Base-by-base conservation (phyloP, 1,284 basidiomycete species). In the Mycosarcoma mackinlayi region DNA sequence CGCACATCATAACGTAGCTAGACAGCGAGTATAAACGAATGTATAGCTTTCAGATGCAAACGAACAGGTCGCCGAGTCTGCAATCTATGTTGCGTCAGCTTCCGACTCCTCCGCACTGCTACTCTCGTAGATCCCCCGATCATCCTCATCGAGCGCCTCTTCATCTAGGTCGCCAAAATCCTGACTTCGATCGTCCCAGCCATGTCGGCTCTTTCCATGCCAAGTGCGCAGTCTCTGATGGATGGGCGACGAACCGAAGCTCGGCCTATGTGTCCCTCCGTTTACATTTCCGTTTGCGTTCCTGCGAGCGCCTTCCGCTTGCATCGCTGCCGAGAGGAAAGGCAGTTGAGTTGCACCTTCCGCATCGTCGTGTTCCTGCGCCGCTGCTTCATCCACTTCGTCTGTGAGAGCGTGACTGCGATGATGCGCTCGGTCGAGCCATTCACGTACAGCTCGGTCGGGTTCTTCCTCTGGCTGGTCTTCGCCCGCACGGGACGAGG, bases 151-250 rank as follows among this genome's bases (percentile, higher is more conserved):
- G 3, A 23, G 23, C 16, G n/a, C 19, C 21, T 75, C 80, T 14
- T 83, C 83, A 58, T 85, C 85, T 68, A 82, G 83, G 5, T 83
- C 84, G 50, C 85, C 85, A 24, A 74, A 76, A 25, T 58, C 78
- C n/a, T 84, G 57, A 41, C 58, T 55, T 7, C 68, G 39, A 27
- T 71, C 84, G 40, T 84, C 82, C 25, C 69, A 67, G 61, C 76
- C 49, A 37, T 66, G 27, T 18, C 56, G 53, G 30, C 57, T 54
- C 21, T 59, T 41, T 7, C 46, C 60, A 37, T 59, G 59, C 50
- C 49, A 53, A 6, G 40, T 54, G 11, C 65, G 28, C 21, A 68
- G 19, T 27, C 65, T 51, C 0, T 61, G 49, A 28, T 61, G 64
- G 16, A 67, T 47, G 1, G 50, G 64, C 18, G 49, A 53, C 9